Evolutionary conservation across 1,139 yeast species (phyloP).

Genomic region (Cylindricascospora bacillispora): DNA sequence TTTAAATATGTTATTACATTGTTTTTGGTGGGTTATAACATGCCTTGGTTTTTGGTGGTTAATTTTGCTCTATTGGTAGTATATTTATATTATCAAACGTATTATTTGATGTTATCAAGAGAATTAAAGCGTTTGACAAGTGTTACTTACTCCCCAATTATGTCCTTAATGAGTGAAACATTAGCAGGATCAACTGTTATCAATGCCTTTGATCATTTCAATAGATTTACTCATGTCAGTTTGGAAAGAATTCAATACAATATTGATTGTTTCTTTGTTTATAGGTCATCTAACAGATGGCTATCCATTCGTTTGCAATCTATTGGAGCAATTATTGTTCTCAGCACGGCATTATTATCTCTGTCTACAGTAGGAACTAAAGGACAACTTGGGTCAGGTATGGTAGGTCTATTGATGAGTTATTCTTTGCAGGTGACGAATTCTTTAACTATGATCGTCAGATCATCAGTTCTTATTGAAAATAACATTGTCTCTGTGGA

Average conservation of each 20-base stretch:
- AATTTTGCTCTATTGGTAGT: slow-evolving; percentile 32
- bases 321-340: slow-evolving; percentile 52
- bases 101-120: slow-evolving; percentile 40
- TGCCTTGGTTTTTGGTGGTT: slow-evolving; percentile 39
- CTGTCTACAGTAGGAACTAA: slow-evolving; percentile 38
- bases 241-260: slow-evolving; percentile 52
- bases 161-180: slow-evolving; percentile 52
- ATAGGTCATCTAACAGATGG: slow-evolving; percentile 58
- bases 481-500: slow-evolving; percentile 68
- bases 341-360: slow-evolving; percentile 45
- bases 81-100: slow-evolving; percentile 41
- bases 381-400: slow-evolving; percentile 46
- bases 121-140: slow-evolving; percentile 45
- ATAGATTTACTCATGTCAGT: slow-evolving; percentile 42
- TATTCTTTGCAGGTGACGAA: slow-evolving; percentile 56
- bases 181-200: slow-evolving; percentile 49
- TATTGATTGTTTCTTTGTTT: slow-evolving; percentile 43
- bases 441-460: slow-evolving; percentile 47
- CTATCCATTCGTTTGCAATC: slow-evolving; percentile 53
- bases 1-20: slow-evolving; percentile 38
- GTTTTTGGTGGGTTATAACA: slow-evolving; percentile 35
- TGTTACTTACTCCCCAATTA: slow-evolving; percentile 45
- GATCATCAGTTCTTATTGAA: slow-evolving; percentile 61
- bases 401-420: slow-evolving; percentile 63
- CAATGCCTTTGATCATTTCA: slow-evolving; percentile 39